Evolutionary conservation across 108 stramenopile species (phyloP).

Genomic region (Parietichytrium sp.): DNA sequence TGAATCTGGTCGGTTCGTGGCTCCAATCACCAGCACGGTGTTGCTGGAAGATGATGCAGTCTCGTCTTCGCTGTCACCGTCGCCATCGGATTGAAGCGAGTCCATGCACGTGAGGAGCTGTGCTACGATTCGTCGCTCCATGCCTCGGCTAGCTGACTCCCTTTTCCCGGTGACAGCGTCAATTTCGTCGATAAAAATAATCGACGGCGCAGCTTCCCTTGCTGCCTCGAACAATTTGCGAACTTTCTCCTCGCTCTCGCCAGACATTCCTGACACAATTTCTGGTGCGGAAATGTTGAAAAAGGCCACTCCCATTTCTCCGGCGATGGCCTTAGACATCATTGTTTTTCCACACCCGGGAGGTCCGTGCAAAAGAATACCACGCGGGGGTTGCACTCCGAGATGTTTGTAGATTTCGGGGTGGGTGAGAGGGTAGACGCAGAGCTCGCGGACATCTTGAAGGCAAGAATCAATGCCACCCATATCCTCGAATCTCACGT

Average conservation of each 20-base stretch:
- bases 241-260: conserved; percentile 86
- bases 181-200: conserved; percentile 66
- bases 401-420: conserved; percentile 92
- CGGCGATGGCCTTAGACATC: conserved; percentile 82
- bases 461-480: conserved; percentile 47
- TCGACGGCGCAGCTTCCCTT: conserved; percentile 60
- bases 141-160: conserved; percentile 68
- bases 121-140: conserved; percentile 96
- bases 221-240: conserved; percentile 87
- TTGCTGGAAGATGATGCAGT: not conserved
- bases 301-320: conserved; percentile 65
- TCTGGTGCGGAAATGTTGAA: conserved; percentile 90
- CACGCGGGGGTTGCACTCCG: conserved; percentile 94
- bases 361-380: conserved; percentile 95
- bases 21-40: conserved; percentile 88
- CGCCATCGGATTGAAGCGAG: not conserved
- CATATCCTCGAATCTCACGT: conserved; percentile 42
- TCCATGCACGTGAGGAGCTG: conserved; percentile 90
- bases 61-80: not conserved
- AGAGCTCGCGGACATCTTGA: conserved; percentile 56
- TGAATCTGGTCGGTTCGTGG: conserved; percentile 92
- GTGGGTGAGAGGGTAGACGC: conserved; percentile 81
- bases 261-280: conserved; percentile 88
- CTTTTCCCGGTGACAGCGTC: conserved; percentile 64
- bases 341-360: conserved; percentile 93